A percentile compares a stretch with the other conserved stretches of the same genome.
Conservation (phyloP, 345 rosid species). For the Gossypium mustelinum region DNA sequence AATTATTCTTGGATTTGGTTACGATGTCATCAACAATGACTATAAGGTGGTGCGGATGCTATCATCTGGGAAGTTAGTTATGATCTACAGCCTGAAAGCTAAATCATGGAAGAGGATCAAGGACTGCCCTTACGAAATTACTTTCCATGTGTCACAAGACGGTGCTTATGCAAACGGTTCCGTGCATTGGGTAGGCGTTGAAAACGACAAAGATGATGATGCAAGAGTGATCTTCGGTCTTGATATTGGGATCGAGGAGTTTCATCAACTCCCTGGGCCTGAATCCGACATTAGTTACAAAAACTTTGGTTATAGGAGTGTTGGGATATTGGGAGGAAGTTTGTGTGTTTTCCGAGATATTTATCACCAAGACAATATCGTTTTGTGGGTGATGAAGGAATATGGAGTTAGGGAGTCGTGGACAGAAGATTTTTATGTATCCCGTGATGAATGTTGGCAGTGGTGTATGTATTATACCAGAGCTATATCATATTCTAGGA, state of each 20-base stretch:
- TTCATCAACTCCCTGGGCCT: neutral
- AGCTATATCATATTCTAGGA: slow-evolving; percentile 5
- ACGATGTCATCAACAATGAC: neutral
- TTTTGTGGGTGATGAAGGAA: slow-evolving; percentile 10
- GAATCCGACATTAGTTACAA: neutral
- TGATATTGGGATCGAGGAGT: neutral
- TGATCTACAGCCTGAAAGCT: slow-evolving; percentile 9
- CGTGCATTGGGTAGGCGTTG: neutral
- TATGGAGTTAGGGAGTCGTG: slow-evolving; percentile 1
- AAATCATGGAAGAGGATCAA: slow-evolving; percentile 6
- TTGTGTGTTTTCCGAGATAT: neutral
- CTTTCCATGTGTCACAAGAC: neutral
- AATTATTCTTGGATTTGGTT: neutral
- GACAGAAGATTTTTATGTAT: neutral
- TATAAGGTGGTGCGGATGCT: neutral
- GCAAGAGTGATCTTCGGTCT: neutral
- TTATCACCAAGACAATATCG: neutral
- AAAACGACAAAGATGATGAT: too few species aligned
- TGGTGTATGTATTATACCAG: neutral
- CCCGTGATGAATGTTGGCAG: neutral
- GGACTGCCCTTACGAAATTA: slow-evolving; percentile 3
- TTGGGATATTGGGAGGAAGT: neutral
- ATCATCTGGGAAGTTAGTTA: neutral
- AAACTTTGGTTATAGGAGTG: neutral
- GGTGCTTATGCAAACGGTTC: neutral